Evolutionary conservation across 179 eudicot species (phyloP), one percentile per base, ranked within the genome.

Genomic region (Monotropa hypopitys): DNA sequence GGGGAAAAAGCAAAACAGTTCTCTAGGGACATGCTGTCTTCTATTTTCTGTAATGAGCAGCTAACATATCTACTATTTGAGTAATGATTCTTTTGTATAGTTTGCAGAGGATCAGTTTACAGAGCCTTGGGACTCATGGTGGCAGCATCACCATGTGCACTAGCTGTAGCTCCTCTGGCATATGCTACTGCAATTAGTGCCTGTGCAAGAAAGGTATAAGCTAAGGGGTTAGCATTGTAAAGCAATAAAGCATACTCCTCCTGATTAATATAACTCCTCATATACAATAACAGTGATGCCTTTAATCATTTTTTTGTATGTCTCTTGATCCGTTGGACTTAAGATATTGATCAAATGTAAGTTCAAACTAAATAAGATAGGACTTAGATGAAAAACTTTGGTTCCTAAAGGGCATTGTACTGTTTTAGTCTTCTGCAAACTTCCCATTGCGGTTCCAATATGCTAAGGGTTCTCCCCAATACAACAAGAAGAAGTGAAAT

Each of bases 61-160:
- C 13, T 5, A 21, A 76, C 23, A 26, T 23, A n/a, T 72, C 40
- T 68, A 43, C 47, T 78, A 15, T 56, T 69, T 70, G 46, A 76
- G 15, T 71, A 28, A 33, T 77, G 45, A 63, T 72, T 79, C 68
- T 23, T 57, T 84, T 75, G 46, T 88, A 80, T 85, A 95, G 99
- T 78, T 78, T 93, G 97, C 90, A 89, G 98, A 85, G 99, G 99
- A 75, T 95, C 97, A 73, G 80, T 95, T 79, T 95, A 95, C 84
- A 84, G 99, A 84, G 99, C 99, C 70, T 77, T 95, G 84, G 99
- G 98, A 72, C 92, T 95, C 76, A 93, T 95, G 99, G 97, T 95
- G 84, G 99, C 99, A 73, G 99, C 96, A 75, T 95, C 99, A 82
- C 99, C 99, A 15, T 95, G 99, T 87, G 99, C 99, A 49, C 86